Evolutionary conservation across 2,329 filamentous ascomycete genomes (phyloP).

Genomic region (Purpureocillium lavendulum): DNA sequence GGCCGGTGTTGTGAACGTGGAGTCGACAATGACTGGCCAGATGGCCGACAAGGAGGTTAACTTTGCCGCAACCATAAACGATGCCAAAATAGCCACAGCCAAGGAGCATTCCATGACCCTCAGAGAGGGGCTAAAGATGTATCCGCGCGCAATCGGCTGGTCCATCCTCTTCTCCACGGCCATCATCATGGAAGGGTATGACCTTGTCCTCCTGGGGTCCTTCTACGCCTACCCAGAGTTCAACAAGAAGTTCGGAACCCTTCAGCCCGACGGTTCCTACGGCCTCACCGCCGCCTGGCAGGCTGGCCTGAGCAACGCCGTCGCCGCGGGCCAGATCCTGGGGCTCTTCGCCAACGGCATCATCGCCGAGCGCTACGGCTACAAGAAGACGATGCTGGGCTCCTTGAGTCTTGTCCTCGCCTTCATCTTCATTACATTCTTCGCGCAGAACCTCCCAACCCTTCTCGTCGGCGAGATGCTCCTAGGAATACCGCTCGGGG

Average conservation of each 20-base stretch:
- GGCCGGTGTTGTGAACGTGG: too few relatives aligned
- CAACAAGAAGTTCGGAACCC: slow-evolving; percentile 15
- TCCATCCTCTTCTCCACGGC: slow-evolving; percentile 24
- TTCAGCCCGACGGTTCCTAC: slow-evolving; percentile 13
- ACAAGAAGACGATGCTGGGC: slow-evolving; percentile 30
- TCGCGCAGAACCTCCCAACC: slow-evolving; percentile 23
- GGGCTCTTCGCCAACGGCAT: slow-evolving; percentile 34
- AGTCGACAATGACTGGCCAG: neutral
- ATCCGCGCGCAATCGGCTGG: slow-evolving; percentile 26
- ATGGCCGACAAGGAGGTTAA: neutral
- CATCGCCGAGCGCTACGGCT: slow-evolving; percentile 29
- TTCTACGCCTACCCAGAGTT: slow-evolving; percentile 17
- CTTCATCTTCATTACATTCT: slow-evolving; percentile 34
- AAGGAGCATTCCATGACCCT: slow-evolving; percentile 16
- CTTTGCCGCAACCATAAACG: neutral
- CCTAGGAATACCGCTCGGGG: slow-evolving; percentile 30
- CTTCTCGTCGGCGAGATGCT: slow-evolving; percentile 30
- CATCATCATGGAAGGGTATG: slow-evolving; percentile 34
- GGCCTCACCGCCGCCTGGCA: slow-evolving; percentile 38
- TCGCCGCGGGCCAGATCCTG: slow-evolving; percentile 34
- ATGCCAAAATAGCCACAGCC: slow-evolving; percentile 2
- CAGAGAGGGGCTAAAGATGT: slow-evolving; percentile 15
- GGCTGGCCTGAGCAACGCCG: slow-evolving; percentile 31
- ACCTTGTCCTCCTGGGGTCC: slow-evolving; percentile 23
- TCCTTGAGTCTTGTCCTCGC: slow-evolving; percentile 23